Evolutionary conservation across 371 early-diverging fungal species (phyloP).

Genomic region (Polyrhizophydium stewartii): DNA sequence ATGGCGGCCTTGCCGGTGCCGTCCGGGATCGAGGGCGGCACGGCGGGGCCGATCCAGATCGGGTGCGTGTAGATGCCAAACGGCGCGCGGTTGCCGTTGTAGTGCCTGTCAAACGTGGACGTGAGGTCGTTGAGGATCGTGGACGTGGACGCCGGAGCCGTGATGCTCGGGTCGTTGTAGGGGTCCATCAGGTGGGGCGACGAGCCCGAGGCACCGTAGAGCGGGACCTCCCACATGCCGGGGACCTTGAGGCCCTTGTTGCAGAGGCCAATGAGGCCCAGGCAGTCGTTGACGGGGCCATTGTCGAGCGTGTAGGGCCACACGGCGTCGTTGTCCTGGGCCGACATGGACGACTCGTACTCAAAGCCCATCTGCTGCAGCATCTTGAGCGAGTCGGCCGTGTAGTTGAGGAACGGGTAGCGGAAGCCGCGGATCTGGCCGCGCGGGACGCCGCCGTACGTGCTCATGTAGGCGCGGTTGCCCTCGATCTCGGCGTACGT

Average conservation of each 20-base stretch:
- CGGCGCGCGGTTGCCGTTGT: slow-evolving; percentile 60
- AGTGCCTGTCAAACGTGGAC: slow-evolving; percentile 60
- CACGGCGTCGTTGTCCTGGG: slow-evolving; percentile 41
- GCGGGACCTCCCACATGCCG: slow-evolving; percentile 73
- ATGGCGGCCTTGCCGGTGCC: slow-evolving; percentile 34
- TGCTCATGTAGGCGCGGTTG: slow-evolving; percentile 36
- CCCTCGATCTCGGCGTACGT: slow-evolving; percentile 39
- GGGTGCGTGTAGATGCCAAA: slow-evolving; percentile 60
- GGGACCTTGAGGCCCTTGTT: slow-evolving; percentile 45
- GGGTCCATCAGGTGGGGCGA: slow-evolving; percentile 76
- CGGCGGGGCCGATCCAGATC: slow-evolving; percentile 12
- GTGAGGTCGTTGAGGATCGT: slow-evolving; percentile 35
- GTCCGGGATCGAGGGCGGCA: slow-evolving; percentile 19
- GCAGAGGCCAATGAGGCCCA: slow-evolving; percentile 54
- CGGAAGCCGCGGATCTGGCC: slow-evolving; percentile 68
- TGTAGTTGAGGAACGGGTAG: slow-evolving; percentile 68
- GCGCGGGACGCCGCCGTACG: slow-evolving; percentile 60
- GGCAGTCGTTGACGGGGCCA: slow-evolving; percentile 66
- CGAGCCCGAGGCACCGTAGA: slow-evolving; percentile 30
- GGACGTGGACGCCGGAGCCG: background rate
- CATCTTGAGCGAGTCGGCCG: slow-evolving; percentile 48
- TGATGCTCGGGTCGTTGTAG: slow-evolving; percentile 37
- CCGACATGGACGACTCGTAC: slow-evolving; percentile 64
- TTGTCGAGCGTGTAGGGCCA: slow-evolving; percentile 78
- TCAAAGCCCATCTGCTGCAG: slow-evolving; percentile 56